Percentiles rank a stretch among this genome's conserved stretches.
phyloP scores from a whole-genome alignment of 805 yeast species.

The Hanseniaspora pseudoguilliermondii region DNA sequence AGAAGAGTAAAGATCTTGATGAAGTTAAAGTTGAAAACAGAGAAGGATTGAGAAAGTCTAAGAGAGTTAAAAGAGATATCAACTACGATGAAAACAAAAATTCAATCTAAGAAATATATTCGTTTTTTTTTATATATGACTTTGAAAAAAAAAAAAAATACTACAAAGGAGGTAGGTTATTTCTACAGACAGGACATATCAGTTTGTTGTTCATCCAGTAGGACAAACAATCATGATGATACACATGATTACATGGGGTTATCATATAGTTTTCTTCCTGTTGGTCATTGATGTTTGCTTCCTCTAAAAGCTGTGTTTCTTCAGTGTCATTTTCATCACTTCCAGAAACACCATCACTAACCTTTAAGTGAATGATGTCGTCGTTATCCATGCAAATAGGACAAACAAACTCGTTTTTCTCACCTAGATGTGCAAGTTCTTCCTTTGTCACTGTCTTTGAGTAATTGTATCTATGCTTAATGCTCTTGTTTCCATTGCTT shows the following conservation, averaged over 20 bases:
- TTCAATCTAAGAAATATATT: conserved; percentile 19
- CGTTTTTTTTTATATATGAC: neutral
- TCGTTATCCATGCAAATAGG: conserved; percentile 14
- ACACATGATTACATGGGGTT: conserved; percentile 84
- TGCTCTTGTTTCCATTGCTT: conserved; percentile 24
- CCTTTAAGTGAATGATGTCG: conserved; percentile 1
- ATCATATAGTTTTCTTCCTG: conserved; percentile 49
- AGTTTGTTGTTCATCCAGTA: conserved; percentile 87
- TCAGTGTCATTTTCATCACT: conserved; percentile 14
- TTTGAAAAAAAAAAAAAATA: no score
- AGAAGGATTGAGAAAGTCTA: conserved; percentile 1
- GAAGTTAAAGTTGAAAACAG: neutral
- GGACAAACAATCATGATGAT: conserved; percentile 80
- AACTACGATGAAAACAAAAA: neutral
- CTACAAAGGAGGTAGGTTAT: conserved; percentile 71
- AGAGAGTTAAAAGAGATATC: neutral
- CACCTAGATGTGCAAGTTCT: neutral
- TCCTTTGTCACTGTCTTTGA: neutral
- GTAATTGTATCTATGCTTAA: conserved; percentile 16
- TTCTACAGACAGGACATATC: conserved; percentile 89
- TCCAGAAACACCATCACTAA: neutral
- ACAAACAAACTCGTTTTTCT: conserved; percentile 4
- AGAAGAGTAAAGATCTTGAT: neutral
- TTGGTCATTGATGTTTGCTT: neutral
- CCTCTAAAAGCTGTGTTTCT: conserved; percentile 14